These are phyloP conservation scores for Euphorbia lathyris DNA, from an alignment of 345 rosid genomes.

Conservation along the genomic window DNA sequence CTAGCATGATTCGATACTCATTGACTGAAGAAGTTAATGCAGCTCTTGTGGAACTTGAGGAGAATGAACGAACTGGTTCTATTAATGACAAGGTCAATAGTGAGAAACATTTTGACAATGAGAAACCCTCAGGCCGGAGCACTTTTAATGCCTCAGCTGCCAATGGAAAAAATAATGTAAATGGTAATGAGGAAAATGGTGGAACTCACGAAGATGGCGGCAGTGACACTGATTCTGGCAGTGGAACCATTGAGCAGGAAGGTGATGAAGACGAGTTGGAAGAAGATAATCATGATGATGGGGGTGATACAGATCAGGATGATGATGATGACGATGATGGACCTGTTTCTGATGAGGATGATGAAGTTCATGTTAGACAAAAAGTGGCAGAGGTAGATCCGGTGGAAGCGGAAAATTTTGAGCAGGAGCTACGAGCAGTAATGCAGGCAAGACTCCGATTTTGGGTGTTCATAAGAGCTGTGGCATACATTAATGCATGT, in stretches of 20 bases:
- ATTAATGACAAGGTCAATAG: conserved; percentile 48
- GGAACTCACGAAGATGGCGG: conserved; percentile 58
- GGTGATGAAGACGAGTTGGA: conserved; percentile 77
- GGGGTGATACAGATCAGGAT: conserved; percentile 59
- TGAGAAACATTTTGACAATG: conserved; percentile 62
- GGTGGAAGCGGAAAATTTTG: conserved; percentile 73
- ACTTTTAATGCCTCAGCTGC: conserved; percentile 39
- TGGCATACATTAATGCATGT: not conserved
- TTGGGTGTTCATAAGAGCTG: conserved; percentile 2
- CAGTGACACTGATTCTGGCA: conserved; percentile 81
- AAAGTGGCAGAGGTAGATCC: conserved; percentile 75
- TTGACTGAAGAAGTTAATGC: conserved; percentile 82
- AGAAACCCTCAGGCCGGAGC: conserved; percentile 49
- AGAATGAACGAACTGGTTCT: conserved; percentile 57
- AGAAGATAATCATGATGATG: conserved; percentile 71
- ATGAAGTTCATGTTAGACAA: conserved; percentile 85
- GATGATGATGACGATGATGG: conserved; percentile 60
- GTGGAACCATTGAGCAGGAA: conserved; percentile 65
- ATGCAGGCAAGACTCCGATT: conserved; percentile 58
- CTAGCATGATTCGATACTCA: conserved; percentile 71
- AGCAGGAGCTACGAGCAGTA: conserved; percentile 85
- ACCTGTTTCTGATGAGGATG: conserved; percentile 83
- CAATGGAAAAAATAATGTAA: conserved; percentile 42
- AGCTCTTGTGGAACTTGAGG: conserved; percentile 75
- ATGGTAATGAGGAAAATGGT: conserved; percentile 70